phyloP scores from a whole-genome alignment of 192 early-diverging fungal species.

The Backusella liffmaniae region DNA sequence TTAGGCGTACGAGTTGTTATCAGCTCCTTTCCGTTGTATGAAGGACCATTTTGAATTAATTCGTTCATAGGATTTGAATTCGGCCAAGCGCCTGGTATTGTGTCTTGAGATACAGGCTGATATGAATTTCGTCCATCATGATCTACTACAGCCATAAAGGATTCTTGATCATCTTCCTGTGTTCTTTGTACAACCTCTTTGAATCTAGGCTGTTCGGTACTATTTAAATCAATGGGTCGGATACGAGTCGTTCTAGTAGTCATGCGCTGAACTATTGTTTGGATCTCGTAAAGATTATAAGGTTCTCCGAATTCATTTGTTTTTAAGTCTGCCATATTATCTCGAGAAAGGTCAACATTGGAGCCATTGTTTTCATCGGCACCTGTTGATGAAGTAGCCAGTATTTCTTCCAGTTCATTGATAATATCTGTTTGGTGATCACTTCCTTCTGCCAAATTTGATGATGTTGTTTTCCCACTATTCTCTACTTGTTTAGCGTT shows the following conservation, averaged over 20 bases:
- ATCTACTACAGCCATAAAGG: constrained; percentile 33
- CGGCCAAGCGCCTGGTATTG: neutral
- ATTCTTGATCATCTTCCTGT: constrained; percentile 33
- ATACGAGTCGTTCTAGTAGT: constrained; percentile 32
- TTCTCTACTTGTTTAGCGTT: neutral
- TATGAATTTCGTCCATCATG: neutral
- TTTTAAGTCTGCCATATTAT: neutral
- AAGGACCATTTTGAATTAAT: neutral
- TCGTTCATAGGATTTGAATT: neutral
- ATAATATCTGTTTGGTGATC: constrained; percentile 28
- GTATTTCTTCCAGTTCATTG: constrained; percentile 33
- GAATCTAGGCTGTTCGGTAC: constrained; percentile 6
- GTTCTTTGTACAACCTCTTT: constrained; percentile 34
- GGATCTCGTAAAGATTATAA: constrained; percentile 32
- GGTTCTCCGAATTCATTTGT: neutral
- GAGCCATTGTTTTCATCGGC: neutral
- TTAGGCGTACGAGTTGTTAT: neutral
- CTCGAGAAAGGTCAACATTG: neutral
- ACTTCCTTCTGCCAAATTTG: constrained; percentile 14
- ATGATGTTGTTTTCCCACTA: neutral
- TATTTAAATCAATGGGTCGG: constrained; percentile 27
- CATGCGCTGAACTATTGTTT: constrained; percentile 22
- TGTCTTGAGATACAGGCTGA: neutral
- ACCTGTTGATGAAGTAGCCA: neutral
- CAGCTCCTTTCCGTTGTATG: neutral